phyloP scores from a whole-genome alignment of 257 asterid species.

The Lycium barbarum region DNA sequence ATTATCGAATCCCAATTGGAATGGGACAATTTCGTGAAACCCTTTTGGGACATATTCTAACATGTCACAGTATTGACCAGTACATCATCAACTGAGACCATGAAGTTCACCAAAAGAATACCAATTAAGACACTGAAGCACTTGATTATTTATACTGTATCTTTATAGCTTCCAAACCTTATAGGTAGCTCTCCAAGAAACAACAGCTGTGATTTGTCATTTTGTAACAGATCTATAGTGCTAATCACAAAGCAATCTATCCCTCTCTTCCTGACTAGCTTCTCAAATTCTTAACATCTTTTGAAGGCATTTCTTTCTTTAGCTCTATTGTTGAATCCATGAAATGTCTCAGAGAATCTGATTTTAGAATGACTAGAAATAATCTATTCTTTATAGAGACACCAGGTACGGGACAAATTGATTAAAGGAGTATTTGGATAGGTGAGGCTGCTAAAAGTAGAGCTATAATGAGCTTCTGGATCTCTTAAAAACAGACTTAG shows the following conservation, averaged over 20 bases:
- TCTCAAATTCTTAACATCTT: slow-evolving; percentile 11
- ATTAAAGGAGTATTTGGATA: background rate
- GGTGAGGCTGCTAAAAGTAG: slow-evolving; percentile 1
- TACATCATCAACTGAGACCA: background rate
- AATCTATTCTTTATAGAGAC: background rate
- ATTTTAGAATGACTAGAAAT: background rate
- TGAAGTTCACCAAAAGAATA: background rate
- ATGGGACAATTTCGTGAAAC: too few species aligned
- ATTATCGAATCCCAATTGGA: too few species aligned
- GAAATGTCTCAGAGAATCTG: background rate
- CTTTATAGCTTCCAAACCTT: background rate
- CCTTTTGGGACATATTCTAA: too few species aligned
- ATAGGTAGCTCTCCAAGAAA: slow-evolving; percentile 27
- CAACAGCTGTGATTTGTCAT: background rate
- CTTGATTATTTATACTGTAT: background rate
- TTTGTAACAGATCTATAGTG: slow-evolving; percentile 2
- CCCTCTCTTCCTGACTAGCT: background rate
- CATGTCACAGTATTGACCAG: background rate
- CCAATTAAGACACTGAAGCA: background rate
- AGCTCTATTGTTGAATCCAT: background rate
- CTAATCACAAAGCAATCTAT: background rate
- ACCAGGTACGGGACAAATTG: background rate
- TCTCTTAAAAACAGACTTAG: background rate
- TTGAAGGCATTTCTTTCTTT: background rate
- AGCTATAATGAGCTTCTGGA: background rate